phyloP scores from a whole-genome alignment of 306 rosid species.

The Alnus glutinosa region DNA sequence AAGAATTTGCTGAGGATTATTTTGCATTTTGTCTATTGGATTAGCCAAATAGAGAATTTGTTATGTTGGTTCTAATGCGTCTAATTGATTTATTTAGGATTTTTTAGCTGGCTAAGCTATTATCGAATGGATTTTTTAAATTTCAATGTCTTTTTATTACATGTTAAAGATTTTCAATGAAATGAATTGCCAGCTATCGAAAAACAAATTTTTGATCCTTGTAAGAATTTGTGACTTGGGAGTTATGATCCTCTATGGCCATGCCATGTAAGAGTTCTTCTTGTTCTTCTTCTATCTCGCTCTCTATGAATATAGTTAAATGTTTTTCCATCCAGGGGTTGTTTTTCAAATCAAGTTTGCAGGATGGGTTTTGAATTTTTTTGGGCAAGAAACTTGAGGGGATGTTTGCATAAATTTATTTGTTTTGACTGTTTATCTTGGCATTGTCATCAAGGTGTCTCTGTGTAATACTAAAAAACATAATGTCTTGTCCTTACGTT shows the following conservation, averaged over 20 bases:
- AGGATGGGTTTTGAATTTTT: not conserved
- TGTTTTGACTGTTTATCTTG: not conserved
- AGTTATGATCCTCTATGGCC: not conserved
- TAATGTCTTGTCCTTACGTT: not conserved
- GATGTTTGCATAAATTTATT: not conserved
- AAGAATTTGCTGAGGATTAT: not conserved
- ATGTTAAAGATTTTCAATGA: not conserved
- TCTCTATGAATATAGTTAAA: not conserved
- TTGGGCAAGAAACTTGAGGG: not conserved
- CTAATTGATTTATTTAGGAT: not conserved
- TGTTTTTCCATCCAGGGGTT: not conserved
- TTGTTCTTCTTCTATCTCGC: not conserved
- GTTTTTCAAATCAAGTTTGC: not conserved
- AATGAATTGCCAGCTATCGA: too few relatives aligned
- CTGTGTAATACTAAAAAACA: not conserved
- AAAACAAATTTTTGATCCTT: too few relatives aligned
- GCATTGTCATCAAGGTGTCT: not conserved
- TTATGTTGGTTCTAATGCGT: not conserved
- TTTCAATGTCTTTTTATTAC: not conserved
- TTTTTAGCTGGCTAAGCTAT: not conserved
- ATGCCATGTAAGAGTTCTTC: not conserved
- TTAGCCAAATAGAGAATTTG: not conserved
- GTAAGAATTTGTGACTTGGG: too few relatives aligned
- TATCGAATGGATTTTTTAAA: not conserved
- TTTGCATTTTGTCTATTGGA: too few relatives aligned